Conservation (phyloP, 192 early-diverging fungal species). For the Coemansia sp. region DNA sequence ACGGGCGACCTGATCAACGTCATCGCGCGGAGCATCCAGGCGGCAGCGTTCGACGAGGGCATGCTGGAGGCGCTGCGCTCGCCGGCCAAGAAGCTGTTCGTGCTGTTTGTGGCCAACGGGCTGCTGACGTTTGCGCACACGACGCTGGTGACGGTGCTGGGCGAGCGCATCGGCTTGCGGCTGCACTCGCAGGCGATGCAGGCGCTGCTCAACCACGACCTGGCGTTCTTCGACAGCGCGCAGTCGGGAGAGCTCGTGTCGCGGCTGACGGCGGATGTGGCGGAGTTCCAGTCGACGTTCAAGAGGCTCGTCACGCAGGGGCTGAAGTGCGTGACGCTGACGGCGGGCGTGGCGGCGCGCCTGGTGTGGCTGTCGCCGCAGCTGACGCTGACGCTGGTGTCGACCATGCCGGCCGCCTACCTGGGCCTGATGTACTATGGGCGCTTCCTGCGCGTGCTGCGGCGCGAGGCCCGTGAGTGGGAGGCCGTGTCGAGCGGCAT, state of each 20-base stretch:
- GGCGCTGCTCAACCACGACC: constrained; percentile 60
- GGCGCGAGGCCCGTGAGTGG: constrained; percentile 42
- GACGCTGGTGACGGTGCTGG: constrained; percentile 60
- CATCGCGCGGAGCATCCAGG: constrained; percentile 45
- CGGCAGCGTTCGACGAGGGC: constrained; percentile 12
- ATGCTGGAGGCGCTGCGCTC: constrained; percentile 33
- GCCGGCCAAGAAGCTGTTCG: constrained; percentile 57
- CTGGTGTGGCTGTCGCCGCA: constrained; percentile 56
- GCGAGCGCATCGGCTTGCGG: constrained; percentile 59
- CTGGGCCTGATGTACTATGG: constrained; percentile 56
- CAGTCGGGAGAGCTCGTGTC: constrained; percentile 57
- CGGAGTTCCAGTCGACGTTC: constrained; percentile 63
- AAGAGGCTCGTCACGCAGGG: constrained; percentile 64
- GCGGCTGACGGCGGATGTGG: constrained; percentile 57
- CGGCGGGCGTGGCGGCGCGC: constrained; percentile 56
- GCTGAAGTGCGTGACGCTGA: constrained; percentile 56
- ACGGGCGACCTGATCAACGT: constrained; percentile 63
- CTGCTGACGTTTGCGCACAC: constrained; percentile 64
- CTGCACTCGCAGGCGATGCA: constrained; percentile 54
- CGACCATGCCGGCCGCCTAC: constrained; percentile 58
- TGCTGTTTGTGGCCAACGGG: constrained; percentile 59
- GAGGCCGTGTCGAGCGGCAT: constrained; percentile 58
- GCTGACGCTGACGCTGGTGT: constrained; percentile 56
- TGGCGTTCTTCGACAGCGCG: constrained; percentile 62
- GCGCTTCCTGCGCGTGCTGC: constrained; percentile 55